Percentiles rank a stretch among this genome's conserved stretches.
Conservation (phyloP, 768 basidiomycete species). For the Russula griseocarnosa region DNA sequence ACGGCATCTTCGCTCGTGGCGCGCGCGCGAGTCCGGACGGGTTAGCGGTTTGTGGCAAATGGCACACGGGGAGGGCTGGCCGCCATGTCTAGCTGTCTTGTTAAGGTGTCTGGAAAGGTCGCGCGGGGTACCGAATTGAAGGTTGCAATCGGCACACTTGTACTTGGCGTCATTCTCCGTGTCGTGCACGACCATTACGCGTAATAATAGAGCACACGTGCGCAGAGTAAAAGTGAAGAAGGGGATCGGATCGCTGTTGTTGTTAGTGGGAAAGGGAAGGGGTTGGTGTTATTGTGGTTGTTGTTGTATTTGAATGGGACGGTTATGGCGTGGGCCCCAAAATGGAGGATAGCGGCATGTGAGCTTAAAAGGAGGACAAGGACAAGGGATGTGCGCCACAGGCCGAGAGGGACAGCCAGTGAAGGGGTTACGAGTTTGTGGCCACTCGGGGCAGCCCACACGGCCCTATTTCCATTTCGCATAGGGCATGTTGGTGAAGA, state of each 20-base stretch:
- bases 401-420: conserved; percentile 1
- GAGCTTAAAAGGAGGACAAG: conserved; percentile 26
- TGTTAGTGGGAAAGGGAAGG: neutral
- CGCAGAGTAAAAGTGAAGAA: neutral
- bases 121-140: conserved; percentile 25
- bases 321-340: conserved; percentile 6
- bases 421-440: conserved; percentile 17
- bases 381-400: conserved; percentile 24
- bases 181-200: conserved; percentile 19
- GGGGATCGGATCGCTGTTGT: neutral
- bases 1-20: conserved; percentile 26
- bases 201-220: neutral
- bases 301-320: neutral
- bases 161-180: conserved; percentile 20
- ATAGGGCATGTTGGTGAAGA: neutral
- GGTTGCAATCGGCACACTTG: conserved; percentile 24
- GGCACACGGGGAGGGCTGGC: conserved; percentile 24
- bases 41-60: conserved; percentile 25
- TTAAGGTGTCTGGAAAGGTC: conserved; percentile 24
- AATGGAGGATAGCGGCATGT: conserved; percentile 13
- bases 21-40: conserved; percentile 22
- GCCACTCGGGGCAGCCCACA: conserved; percentile 7
- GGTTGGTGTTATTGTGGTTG: neutral
- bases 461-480: conserved; percentile 3
- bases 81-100: conserved; percentile 22